Evolutionary conservation across 2,329 filamentous ascomycete species (phyloP).

Genomic region (Colletotrichum camelliae): DNA sequence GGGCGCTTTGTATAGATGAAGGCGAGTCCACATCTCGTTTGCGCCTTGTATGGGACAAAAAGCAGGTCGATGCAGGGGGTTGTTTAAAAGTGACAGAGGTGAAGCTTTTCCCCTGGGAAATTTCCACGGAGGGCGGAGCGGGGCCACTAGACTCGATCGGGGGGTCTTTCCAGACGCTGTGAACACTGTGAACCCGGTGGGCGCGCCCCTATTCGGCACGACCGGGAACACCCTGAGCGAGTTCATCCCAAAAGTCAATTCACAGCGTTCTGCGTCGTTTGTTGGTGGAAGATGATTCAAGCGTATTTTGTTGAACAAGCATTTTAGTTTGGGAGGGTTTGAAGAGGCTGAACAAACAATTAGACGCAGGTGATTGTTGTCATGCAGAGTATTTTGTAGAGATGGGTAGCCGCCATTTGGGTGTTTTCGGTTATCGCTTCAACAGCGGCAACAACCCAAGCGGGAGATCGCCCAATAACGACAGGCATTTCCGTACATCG

Average conservation of each 20-base stretch:
- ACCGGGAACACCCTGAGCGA: slow-evolving; percentile 2
- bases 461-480: slow-evolving; percentile 7
- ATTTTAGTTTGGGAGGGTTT: no score
- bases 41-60: slow-evolving; percentile 12
- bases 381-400: neutral
- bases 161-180: neutral
- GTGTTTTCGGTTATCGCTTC: neutral
- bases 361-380: neutral
- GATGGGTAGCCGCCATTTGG: neutral
- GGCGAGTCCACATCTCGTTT: slow-evolving; percentile 14
- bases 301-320: neutral
- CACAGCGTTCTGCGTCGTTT: neutral
- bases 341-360: neutral
- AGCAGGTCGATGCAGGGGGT: slow-evolving; percentile 1
- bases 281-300: neutral
- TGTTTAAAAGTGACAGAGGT: neutral
- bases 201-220: slow-evolving; percentile 14
- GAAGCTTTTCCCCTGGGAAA: slow-evolving; percentile 16
- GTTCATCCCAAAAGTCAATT: neutral
- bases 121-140: slow-evolving; percentile 10
- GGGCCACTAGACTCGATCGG: slow-evolving; percentile 5
- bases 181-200: neutral
- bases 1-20: slow-evolving; percentile 15
- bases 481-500: neutral
- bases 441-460: neutral